Conservation (phyloP, 345 rosid genomes). For the Adansonia digitata region DNA sequence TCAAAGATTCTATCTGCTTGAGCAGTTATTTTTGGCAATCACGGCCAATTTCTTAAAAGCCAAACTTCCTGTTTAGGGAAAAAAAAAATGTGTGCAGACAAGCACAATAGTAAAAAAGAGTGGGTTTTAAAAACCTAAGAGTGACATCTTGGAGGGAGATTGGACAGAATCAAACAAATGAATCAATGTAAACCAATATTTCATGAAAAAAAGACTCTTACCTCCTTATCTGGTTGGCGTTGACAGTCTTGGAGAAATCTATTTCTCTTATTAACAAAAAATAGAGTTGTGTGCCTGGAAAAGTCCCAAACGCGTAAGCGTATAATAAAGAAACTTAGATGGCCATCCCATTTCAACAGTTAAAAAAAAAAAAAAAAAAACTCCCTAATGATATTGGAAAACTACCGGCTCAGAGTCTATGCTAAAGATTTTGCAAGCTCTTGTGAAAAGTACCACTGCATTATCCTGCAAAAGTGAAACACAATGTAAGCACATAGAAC, state of each 20-base stretch:
- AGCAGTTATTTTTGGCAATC: not conserved
- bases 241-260: constrained; percentile 48
- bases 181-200: not conserved
- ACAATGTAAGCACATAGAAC: constrained; percentile 1
- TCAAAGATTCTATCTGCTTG: not conserved
- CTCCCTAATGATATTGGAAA: not conserved
- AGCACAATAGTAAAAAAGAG: not conserved
- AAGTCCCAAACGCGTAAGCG: constrained; percentile 93
- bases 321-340: constrained; percentile 26
- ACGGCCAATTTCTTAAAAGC: not conserved
- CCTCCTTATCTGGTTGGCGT: constrained; percentile 76
- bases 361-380: not conserved
- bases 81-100: not conserved
- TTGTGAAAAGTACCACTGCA: constrained; percentile 71
- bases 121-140: not conserved
- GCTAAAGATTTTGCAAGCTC: constrained; percentile 93
- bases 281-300: constrained; percentile 68
- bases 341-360: constrained; percentile 6
- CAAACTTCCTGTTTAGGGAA: not conserved
- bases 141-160: not conserved
- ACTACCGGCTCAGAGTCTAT: constrained; percentile 75
- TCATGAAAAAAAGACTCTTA: constrained; percentile 22
- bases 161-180: not conserved
- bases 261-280: constrained; percentile 48
- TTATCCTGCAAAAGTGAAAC: constrained; percentile 53